These are phyloP conservation scores for Candida taoyuanica DNA, from an alignment of 805 yeast genomes.

Conservation along the genomic window DNA sequence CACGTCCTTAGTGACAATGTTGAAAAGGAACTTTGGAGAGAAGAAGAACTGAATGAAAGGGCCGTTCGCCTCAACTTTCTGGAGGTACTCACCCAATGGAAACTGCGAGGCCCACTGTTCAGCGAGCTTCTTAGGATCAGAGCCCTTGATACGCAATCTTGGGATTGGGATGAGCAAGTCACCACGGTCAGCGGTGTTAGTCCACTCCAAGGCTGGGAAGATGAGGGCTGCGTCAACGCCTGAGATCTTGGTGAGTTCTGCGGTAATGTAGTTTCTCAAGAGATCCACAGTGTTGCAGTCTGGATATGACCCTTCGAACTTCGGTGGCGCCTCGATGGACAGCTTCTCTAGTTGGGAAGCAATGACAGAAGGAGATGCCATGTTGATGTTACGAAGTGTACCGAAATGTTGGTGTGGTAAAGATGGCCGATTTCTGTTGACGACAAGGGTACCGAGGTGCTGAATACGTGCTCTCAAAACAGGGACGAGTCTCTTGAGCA, in stretches of 20 bases:
- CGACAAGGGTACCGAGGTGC: not conserved
- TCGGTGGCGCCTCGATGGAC: constrained; percentile 38
- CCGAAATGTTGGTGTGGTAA: too few species aligned
- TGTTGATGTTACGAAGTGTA: constrained; percentile 4
- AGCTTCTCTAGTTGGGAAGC: constrained; percentile 30
- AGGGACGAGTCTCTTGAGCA: constrained; percentile 16
- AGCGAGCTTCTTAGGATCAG: constrained; percentile 71
- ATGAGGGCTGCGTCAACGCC: constrained; percentile 67
- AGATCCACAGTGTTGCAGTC: constrained; percentile 78
- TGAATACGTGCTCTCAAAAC: not conserved
- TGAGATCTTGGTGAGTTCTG: constrained; percentile 67
- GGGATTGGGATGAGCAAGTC: constrained; percentile 92
- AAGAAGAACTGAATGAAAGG: constrained; percentile 89
- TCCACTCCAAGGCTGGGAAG: constrained; percentile 84
- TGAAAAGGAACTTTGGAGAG: constrained; percentile 58
- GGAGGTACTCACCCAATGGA: constrained; percentile 65
- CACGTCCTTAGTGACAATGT: constrained; percentile 65
- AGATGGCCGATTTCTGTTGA: not conserved
- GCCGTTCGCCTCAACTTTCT: constrained; percentile 76
- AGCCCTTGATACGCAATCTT: constrained; percentile 79
- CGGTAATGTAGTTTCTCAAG: constrained; percentile 83
- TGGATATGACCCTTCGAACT: constrained; percentile 61
- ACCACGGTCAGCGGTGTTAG: constrained; percentile 82
- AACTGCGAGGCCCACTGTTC: constrained; percentile 73
- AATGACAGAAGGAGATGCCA: constrained; percentile 28